A percentile compares a stretch with the other conserved stretches of the same genome.
Evolutionary conservation across 805 yeast species (phyloP).

Genomic region (Ogataea henricii): DNA sequence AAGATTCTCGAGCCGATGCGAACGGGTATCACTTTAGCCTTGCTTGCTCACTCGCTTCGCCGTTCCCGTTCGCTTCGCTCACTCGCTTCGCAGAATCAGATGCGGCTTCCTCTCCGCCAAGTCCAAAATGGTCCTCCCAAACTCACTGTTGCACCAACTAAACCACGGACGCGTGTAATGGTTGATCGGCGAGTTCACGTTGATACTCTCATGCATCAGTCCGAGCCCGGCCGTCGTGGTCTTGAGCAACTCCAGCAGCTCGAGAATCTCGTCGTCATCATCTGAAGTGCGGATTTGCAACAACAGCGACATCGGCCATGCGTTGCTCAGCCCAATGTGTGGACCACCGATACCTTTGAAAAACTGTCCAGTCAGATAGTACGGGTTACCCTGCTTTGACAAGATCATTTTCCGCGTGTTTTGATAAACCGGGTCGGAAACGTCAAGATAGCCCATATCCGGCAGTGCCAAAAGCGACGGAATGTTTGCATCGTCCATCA

Average conservation of each 20-base stretch:
- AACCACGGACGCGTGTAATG: slow-evolving; percentile 86
- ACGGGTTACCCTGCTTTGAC: slow-evolving; percentile 73
- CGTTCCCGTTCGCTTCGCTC: no score
- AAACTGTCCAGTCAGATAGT: slow-evolving; percentile 59
- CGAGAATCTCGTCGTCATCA: slow-evolving; percentile 66
- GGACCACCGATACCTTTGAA: slow-evolving; percentile 91
- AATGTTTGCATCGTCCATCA: slow-evolving; percentile 91
- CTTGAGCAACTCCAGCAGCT: slow-evolving; percentile 51
- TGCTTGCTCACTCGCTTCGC: background rate
- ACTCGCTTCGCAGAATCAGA: slow-evolving; percentile 54
- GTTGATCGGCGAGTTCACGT: slow-evolving; percentile 56
- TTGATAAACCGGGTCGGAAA: slow-evolving; percentile 61
- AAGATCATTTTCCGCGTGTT: slow-evolving; percentile 80
- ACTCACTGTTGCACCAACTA: slow-evolving; percentile 92
- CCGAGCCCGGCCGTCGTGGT: slow-evolving; percentile 73
- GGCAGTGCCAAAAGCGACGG: slow-evolving; percentile 84
- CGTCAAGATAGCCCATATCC: slow-evolving; percentile 64
- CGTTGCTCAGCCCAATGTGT: slow-evolving; percentile 75
- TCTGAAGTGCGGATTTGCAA: slow-evolving; percentile 73
- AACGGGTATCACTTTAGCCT: no score
- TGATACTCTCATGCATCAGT: slow-evolving; percentile 78
- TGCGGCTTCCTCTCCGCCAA: slow-evolving; percentile 74
- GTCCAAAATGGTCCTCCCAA: slow-evolving; percentile 82
- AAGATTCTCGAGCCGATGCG: no score
- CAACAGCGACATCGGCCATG: slow-evolving; percentile 91